Percentiles rank a stretch among this genome's conserved stretches.
Conservation (phyloP, 352 stramenopile species). For the Paralagenidium karlingii region DNA sequence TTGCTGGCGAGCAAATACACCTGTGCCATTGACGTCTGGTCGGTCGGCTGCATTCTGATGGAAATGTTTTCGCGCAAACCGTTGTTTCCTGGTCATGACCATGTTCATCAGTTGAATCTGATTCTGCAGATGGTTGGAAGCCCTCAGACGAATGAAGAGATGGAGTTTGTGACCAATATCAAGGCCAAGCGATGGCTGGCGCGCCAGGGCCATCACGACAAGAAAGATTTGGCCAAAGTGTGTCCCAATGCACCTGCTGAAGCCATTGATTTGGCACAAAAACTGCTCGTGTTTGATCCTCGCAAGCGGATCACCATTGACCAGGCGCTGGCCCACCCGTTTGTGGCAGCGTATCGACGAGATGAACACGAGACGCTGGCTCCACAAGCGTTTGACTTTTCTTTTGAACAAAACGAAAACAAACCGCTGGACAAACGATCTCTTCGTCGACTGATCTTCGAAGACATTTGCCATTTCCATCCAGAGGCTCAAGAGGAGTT, state of each 20-base stretch:
- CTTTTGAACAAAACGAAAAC: neutral
- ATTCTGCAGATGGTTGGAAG: slow-evolving; percentile 65
- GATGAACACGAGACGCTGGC: slow-evolving; percentile 17
- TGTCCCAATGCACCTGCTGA: slow-evolving; percentile 42
- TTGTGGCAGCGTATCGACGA: slow-evolving; percentile 51
- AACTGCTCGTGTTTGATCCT: slow-evolving; percentile 86
- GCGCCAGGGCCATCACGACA: slow-evolving; percentile 48
- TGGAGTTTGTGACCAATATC: slow-evolving; percentile 72
- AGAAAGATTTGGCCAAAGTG: slow-evolving; percentile 27
- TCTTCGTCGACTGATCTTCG: slow-evolving; percentile 70
- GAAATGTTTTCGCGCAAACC: slow-evolving; percentile 91
- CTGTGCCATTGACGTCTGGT: slow-evolving; percentile 92
- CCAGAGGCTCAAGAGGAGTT: slow-evolving; percentile 52
- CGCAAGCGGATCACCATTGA: slow-evolving; percentile 53
- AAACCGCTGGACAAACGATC: slow-evolving; percentile 61
- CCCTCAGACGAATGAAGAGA: slow-evolving; percentile 28
- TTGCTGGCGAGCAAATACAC: slow-evolving; percentile 92
- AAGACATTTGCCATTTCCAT: slow-evolving; percentile 79
- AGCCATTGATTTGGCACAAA: slow-evolving; percentile 74
- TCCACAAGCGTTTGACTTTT: slow-evolving; percentile 3
- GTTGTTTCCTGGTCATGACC: slow-evolving; percentile 71
- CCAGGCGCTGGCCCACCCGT: slow-evolving; percentile 64
- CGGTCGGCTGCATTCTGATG: slow-evolving; percentile 97
- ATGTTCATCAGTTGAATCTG: slow-evolving; percentile 85
- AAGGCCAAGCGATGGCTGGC: slow-evolving; percentile 78